Percentiles rank a stretch among this genome's conserved stretches.
Conservation (phyloP, 139 green algal species). For the Haematococcus lacustris region DNA sequence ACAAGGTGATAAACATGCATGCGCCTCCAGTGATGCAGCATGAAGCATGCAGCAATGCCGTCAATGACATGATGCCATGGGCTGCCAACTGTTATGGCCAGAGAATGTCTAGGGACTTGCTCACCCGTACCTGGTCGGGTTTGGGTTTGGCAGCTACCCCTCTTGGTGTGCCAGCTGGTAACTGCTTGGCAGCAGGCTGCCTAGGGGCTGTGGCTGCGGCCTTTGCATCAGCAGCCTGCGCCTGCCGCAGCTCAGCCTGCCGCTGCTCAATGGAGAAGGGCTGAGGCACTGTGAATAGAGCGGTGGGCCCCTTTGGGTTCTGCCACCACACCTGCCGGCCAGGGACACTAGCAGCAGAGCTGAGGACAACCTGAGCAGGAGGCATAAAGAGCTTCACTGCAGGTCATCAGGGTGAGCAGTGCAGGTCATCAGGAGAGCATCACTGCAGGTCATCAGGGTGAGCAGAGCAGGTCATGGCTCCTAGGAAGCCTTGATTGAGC, state of each 20-base stretch:
- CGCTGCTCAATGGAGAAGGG: conserved; percentile 26
- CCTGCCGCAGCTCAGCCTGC: neutral
- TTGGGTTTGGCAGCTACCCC: neutral
- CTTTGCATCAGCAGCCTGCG: neutral
- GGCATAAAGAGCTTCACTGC: neutral
- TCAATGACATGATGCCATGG: too few relatives aligned
- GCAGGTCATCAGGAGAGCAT: neutral
- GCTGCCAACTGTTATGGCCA: too few relatives aligned
- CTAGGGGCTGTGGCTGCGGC: too few relatives aligned
- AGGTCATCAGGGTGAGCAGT: neutral
- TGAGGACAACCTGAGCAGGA: neutral
- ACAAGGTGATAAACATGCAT: too few relatives aligned
- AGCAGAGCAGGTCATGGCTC: neutral
- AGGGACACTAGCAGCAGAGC: neutral
- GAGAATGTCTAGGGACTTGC: too few relatives aligned
- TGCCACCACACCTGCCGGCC: conserved; percentile 10
- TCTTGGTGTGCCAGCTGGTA: neutral
- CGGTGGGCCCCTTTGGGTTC: conserved; percentile 1
- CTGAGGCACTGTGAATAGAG: conserved; percentile 17
- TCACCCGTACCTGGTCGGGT: too few relatives aligned
- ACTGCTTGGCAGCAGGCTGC: neutral
- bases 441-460: too few relatives aligned
- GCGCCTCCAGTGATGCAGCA: too few relatives aligned
- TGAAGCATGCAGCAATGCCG: too few relatives aligned
- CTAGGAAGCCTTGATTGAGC: neutral